Evolutionary conservation across 1,139 yeast species (phyloP), one percentile per base, ranked within the genome.

Genomic region (Hemisphaericaspora subhashii): DNA sequence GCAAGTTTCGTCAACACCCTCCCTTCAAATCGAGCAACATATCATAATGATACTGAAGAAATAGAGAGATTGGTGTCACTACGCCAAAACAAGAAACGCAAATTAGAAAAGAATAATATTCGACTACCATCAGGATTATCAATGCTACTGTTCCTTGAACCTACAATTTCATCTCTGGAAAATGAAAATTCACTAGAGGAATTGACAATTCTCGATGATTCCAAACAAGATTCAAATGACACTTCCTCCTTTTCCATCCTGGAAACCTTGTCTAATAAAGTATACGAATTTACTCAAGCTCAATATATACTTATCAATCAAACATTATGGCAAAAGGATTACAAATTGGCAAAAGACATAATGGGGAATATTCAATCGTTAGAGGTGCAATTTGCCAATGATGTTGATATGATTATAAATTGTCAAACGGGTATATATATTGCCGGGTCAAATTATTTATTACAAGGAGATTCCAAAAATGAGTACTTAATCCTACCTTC

Each of bases 351-450:
- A 5, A 39, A 37, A 10, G 7, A 20, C n/a, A 12, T 35, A 17
- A 17, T 14, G 11, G 13, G 27, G 9, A 22, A 13, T 14, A 33
- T 43, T n/a, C 18, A 32, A 2, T 14, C 31, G 11, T 29, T 40
- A 20, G 49, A 44, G 35, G 35, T 18, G 10, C 37, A 38, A 17
- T 35, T 37, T 21, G 14, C 15, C 3, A 31, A 42, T 33, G 35
- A 33, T 2, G 34, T 40, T n/a, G 47, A 46, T 25, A 35, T 46
- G 10, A 31, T 42, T 10, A 28, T 46, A 10, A 46, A 46, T 27
- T 31, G 37, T n/a, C 25, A 21, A 9, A 35, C 46, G 15, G 49
- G 45, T 7, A 38, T 46, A 9, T 30, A 27, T 17, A 13, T 38
- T 13, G 27, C 41, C 5, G n/a, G 33, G 1, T 39, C 39, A 11